phyloP scores from a whole-genome alignment of 2,329 filamentous ascomycete species.

The Septoria linicola region DNA sequence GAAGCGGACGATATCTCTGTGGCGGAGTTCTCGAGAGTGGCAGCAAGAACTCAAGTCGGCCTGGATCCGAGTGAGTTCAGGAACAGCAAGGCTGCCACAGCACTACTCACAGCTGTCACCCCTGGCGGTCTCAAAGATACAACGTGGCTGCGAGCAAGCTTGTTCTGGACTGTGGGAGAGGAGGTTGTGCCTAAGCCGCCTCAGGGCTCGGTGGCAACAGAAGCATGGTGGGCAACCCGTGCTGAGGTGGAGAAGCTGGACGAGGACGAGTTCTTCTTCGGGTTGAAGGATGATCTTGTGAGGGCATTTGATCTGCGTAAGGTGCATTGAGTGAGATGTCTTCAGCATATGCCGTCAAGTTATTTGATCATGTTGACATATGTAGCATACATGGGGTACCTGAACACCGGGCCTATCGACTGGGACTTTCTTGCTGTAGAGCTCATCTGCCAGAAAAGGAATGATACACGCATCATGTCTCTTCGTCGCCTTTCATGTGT shows the following conservation, averaged over 20 bases:
- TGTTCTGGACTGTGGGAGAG: conserved; percentile 20
- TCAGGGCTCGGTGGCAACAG: conserved; percentile 12
- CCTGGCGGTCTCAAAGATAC: conserved; percentile 18
- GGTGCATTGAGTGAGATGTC: neutral
- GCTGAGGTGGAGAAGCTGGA: conserved; percentile 15
- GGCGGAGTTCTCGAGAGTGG: conserved; percentile 19
- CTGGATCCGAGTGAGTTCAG: conserved; percentile 19
- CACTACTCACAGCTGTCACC: conserved; percentile 20
- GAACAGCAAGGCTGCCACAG: conserved; percentile 18
- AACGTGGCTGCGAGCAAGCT: conserved; percentile 20
- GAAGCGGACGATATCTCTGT: conserved; percentile 20
- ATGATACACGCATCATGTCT: too few species aligned
- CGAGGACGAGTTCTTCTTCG: conserved; percentile 17
- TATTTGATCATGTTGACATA: too few species aligned
- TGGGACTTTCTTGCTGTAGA: too few species aligned
- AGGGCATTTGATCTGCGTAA: conserved; percentile 17
- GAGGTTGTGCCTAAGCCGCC: conserved; percentile 10
- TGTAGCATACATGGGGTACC: too few species aligned
- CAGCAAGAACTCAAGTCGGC: conserved; percentile 21
- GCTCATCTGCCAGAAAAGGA: too few species aligned
- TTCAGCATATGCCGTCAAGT: too few species aligned
- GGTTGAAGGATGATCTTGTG: conserved; percentile 20
- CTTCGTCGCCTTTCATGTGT: too few species aligned
- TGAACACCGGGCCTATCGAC: too few species aligned
- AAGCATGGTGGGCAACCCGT: conserved; percentile 17